Evolutionary conservation across 1,284 basidiomycete species (phyloP), one percentile per base, ranked within the genome.

Genomic region (Phlebopus sp.): DNA sequence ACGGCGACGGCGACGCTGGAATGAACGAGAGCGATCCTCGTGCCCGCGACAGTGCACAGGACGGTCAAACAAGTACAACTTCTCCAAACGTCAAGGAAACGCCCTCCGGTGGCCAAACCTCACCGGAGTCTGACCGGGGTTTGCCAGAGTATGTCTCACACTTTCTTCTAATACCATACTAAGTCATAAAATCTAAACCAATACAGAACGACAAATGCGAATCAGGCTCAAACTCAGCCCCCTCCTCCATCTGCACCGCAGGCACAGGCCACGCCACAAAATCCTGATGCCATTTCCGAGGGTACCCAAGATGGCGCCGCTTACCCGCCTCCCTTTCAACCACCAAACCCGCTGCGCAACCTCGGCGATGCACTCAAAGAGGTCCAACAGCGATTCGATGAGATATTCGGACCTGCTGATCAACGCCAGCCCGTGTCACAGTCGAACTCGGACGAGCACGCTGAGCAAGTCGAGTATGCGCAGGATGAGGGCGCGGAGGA

Each of bases 291-390:
- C 18, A 68, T 67, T 13, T 55, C 70, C 8, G 63, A 71, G 37
- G 77, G 76, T 27, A 56, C 65, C 8, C 74, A 77, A 42, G 71
- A 75, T 50, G 79, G 80, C 9, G 69, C 67, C 21, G 67, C 69
- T 4, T 58, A 74, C 6, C 66, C 52, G 21, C 69, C 62, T 18
- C 61, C 74, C 14, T 59, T 58, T n/a, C 58, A 69, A 14, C 50
- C 67, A 27, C 67, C 64, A 36, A 88, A 92, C 57, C 83, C 90
- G 4, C 70, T 88, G 23, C 89, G 93, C 47, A 88, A 82, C 52
- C 81, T 96, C 2, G 94, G 93, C 31, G 95, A 98, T 63, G 81
- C 90, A 1, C 68, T 93, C 47, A 81, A 89, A 55, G 90, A 95
- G 60, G 90, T 97, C 55, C 82, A 80, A 45, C 84, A 90, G 52